Percentiles rank a stretch among this genome's conserved stretches.
Conservation (phyloP, 1,284 basidiomycete species). For the Trametes sp. region DNA sequence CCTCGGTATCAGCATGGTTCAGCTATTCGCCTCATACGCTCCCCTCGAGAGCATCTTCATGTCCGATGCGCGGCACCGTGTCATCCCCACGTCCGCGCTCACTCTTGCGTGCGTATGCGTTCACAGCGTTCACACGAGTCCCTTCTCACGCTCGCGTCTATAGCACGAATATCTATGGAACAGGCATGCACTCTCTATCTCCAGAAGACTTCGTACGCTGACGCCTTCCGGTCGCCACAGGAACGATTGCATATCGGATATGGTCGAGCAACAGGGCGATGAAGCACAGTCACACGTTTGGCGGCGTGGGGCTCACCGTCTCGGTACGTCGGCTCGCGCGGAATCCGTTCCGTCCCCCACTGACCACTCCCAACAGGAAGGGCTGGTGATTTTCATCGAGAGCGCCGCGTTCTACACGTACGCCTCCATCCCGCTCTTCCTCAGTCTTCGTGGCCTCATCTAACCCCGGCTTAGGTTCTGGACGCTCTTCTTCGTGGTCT, state of each 20-base stretch:
- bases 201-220: background rate
- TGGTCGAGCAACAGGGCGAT: constrained; percentile 26
- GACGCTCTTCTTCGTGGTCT: constrained; percentile 28
- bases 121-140: background rate
- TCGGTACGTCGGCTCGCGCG: constrained; percentile 5
- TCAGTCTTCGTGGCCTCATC: background rate
- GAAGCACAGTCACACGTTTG: constrained; percentile 20
- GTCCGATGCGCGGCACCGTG: constrained; percentile 16
- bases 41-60: constrained; percentile 28
- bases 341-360: background rate
- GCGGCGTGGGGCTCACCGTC: constrained; percentile 5
- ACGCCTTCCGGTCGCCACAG: background rate
- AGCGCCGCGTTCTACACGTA: constrained; percentile 29
- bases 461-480: constrained; percentile 14
- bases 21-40: constrained; percentile 20
- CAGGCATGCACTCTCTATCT: constrained; percentile 8
- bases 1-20: constrained; percentile 24
- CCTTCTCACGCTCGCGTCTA: background rate
- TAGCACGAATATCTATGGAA: constrained; percentile 28
- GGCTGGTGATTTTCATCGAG: constrained; percentile 25
- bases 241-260: constrained; percentile 28
- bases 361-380: constrained; percentile 17
- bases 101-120: constrained; percentile 21
- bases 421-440: background rate
- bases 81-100: constrained; percentile 24